These are phyloP conservation scores for Ascomycota sp. DNA, from an alignment of 2,329 filamentous ascomycete genomes.

Conservation along the genomic window DNA sequence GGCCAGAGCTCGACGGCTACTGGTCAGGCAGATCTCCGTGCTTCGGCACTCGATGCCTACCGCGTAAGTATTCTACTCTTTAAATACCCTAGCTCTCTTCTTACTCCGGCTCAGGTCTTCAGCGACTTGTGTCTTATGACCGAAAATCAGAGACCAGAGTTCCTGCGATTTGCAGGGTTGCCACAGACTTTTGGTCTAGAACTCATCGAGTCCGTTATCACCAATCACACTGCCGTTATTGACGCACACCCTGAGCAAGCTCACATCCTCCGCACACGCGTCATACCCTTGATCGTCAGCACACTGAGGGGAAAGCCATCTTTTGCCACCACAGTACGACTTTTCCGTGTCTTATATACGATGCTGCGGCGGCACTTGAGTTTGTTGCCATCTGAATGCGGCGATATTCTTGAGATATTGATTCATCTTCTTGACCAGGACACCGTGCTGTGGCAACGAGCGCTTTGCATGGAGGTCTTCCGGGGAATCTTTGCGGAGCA, in stretches of 20 bases:
- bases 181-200: slow-evolving; percentile 74
- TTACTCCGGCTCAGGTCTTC: slow-evolving; percentile 38
- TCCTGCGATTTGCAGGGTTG: slow-evolving; percentile 58
- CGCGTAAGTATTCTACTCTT: slow-evolving; percentile 25
- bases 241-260: slow-evolving; percentile 60
- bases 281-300: slow-evolving; percentile 69
- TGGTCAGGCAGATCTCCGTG: slow-evolving; percentile 43
- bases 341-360: slow-evolving; percentile 66
- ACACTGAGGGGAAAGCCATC: slow-evolving; percentile 57
- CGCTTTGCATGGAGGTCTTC: slow-evolving; percentile 80
- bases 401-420: slow-evolving; percentile 60
- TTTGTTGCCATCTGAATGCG: slow-evolving; percentile 58
- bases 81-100: neutral
- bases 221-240: slow-evolving; percentile 69
- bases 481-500: slow-evolving; percentile 70
- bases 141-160: slow-evolving; percentile 65
- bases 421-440: slow-evolving; percentile 82
- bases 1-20: slow-evolving; percentile 49
- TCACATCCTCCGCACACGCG: slow-evolving; percentile 51
- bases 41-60: slow-evolving; percentile 72
- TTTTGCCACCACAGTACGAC: slow-evolving; percentile 66
- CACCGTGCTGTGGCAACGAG: slow-evolving; percentile 64
- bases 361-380: slow-evolving; percentile 59
- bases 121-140: slow-evolving; percentile 78
- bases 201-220: slow-evolving; percentile 74